Evolutionary conservation across 495 filamentous ascomycete genomes (phyloP).

Genomic region (Sordaria brevicollis): DNA sequence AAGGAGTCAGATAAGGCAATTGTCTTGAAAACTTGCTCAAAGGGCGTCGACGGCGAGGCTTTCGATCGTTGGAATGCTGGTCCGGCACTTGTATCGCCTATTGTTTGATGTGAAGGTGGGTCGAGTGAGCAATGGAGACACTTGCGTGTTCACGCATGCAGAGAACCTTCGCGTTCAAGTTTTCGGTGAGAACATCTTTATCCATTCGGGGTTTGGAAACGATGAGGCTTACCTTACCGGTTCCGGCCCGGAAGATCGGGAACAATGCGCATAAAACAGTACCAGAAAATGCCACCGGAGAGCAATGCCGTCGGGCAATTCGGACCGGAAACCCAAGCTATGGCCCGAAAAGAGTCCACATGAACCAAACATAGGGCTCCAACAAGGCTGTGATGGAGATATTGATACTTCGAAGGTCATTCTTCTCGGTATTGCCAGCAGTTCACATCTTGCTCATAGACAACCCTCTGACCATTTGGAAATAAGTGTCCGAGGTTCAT

Average conservation of each 20-base stretch:
- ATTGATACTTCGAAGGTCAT: background rate
- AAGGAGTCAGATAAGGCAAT: background rate
- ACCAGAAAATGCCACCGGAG: background rate
- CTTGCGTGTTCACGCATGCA: background rate
- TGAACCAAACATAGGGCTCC: background rate
- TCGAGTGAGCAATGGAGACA: background rate
- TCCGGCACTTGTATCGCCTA: background rate
- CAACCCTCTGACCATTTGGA: background rate
- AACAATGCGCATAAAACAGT: background rate
- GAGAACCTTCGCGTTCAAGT: background rate
- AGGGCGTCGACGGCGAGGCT: background rate
- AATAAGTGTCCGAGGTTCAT: background rate
- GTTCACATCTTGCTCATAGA: background rate
- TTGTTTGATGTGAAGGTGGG: background rate
- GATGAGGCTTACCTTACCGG: background rate
- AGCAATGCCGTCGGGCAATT: background rate
- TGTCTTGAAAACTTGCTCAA: background rate
- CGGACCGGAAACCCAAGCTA: background rate
- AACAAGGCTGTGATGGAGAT: background rate
- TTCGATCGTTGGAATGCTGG: background rate
- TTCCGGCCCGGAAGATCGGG: background rate
- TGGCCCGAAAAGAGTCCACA: background rate
- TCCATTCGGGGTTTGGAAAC: background rate
- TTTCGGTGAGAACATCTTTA: background rate
- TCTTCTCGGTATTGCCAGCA: background rate